Evolutionary conservation across 306 rosid genomes (phyloP).

Genomic region (Herpetospermum pedunculosum): DNA sequence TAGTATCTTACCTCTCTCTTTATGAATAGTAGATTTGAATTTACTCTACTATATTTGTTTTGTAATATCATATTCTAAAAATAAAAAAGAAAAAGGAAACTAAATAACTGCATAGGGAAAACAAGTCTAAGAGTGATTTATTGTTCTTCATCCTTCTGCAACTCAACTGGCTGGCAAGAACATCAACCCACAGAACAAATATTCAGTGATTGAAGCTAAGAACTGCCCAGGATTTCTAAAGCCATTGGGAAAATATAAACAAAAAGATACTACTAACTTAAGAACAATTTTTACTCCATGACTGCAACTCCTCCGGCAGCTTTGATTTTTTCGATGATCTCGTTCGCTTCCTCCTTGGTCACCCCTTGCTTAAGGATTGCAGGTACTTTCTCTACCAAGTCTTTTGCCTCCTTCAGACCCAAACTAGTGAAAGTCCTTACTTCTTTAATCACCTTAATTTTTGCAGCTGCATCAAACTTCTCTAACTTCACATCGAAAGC

Average conservation of each 20-base stretch:
- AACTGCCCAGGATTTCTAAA: background rate
- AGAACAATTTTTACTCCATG: conserved; percentile 5
- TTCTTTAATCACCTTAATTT: conserved; percentile 17
- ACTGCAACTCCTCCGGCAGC: conserved; percentile 21
- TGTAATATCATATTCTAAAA: background rate
- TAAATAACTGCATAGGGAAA: background rate
- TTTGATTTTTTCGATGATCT: conserved; percentile 11
- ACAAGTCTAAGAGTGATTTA: background rate
- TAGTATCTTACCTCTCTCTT: background rate
- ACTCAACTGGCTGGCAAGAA: background rate
- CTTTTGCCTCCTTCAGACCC: conserved; percentile 16
- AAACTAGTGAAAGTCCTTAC: conserved; percentile 12
- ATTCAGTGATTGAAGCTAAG: background rate
- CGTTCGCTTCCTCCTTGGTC: conserved; percentile 7
- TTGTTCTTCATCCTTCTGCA: background rate
- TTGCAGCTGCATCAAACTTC: conserved; percentile 12
- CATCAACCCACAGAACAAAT: background rate
- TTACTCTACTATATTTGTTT: background rate
- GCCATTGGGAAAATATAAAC: background rate
- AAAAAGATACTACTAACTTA: background rate
- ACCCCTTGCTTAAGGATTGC: conserved; percentile 16
- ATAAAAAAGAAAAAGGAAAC: background rate
- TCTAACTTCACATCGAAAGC: conserved; percentile 14
- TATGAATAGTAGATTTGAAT: background rate
- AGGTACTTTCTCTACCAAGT: conserved; percentile 12